phyloP scores from a whole-genome alignment of 139 green algal species.

The Micractinium sp. region DNA sequence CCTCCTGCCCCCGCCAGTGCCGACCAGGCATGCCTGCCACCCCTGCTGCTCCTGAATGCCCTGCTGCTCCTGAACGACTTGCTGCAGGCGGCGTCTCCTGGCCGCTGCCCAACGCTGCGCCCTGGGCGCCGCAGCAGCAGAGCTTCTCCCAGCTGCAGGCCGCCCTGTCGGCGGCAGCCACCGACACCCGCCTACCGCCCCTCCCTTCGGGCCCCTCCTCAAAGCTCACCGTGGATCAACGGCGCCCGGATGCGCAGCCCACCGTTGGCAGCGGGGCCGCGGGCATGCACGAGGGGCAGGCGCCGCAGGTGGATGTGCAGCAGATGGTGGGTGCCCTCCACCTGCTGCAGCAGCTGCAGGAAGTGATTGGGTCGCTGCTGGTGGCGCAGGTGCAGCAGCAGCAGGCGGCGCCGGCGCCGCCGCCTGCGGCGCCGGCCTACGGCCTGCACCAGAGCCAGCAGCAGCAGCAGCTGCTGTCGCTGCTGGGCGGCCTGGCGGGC shows the following conservation, averaged over 20 bases:
- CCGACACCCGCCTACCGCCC: background rate
- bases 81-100: background rate
- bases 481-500: constrained; percentile 20
- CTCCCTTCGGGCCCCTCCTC: background rate
- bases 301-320: constrained; percentile 2
- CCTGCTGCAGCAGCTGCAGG: constrained; percentile 31
- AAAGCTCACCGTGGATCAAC: background rate
- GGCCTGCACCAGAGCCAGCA: background rate
- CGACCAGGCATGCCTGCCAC: background rate
- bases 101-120: background rate
- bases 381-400: constrained; percentile 18
- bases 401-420: background rate
- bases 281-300: background rate
- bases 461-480: constrained; percentile 21
- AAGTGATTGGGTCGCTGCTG: background rate
- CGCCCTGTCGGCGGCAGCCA: background rate
- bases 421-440: background rate
- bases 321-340: constrained; percentile 14
- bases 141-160: too few species aligned
- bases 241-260: too few species aligned
- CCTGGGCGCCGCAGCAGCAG: too few species aligned
- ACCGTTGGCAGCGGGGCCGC: background rate
- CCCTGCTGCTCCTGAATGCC: background rate
- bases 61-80: too few species aligned
- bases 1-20: background rate